Conservation (phyloP, 352 stramenopile genomes). For the Phytopythium chamaehyphon region DNA sequence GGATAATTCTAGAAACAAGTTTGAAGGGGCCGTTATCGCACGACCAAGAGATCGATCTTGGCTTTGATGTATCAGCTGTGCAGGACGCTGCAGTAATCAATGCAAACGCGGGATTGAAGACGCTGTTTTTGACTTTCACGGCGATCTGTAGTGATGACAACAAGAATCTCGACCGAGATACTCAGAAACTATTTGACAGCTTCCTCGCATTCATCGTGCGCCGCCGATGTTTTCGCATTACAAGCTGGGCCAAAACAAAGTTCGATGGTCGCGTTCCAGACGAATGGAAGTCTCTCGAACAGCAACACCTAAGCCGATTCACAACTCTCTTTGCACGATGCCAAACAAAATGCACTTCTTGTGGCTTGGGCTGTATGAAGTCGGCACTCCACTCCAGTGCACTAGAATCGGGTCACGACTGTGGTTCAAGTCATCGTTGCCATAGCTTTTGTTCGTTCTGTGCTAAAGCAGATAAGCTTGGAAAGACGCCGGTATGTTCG, state of each 20-base stretch:
- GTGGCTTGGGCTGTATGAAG: conserved; percentile 48
- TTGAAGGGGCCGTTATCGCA: no score
- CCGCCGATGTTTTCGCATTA: conserved; percentile 45
- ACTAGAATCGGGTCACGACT: conserved; percentile 32
- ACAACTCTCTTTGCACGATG: conserved; percentile 56
- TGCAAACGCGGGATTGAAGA: no score
- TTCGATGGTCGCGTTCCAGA: conserved; percentile 36
- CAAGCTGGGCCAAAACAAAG: conserved; percentile 32
- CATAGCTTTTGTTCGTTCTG: conserved; percentile 50
- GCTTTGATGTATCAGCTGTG: no score
- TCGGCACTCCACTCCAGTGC: conserved; percentile 23
- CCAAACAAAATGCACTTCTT: conserved; percentile 35
- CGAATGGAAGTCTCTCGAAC: conserved; percentile 44
- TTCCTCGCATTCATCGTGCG: conserved; percentile 58
- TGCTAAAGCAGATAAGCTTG: conserved; percentile 9
- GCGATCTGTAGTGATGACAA: conserved; percentile 4
- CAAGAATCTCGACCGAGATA: conserved; percentile 11
- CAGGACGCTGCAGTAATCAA: no score
- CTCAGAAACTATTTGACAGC: conserved; percentile 44
- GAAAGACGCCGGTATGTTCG: conserved; percentile 32
- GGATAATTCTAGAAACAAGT: no score
- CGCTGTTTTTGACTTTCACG: conserved; percentile 25
- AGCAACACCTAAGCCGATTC: conserved; percentile 38
- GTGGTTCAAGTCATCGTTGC: conserved; percentile 45
- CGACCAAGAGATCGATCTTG: no score